These are phyloP conservation scores for Colletotrichum sp. DNA, from an alignment of 2,329 filamentous ascomycete species.

Conservation along the genomic window DNA sequence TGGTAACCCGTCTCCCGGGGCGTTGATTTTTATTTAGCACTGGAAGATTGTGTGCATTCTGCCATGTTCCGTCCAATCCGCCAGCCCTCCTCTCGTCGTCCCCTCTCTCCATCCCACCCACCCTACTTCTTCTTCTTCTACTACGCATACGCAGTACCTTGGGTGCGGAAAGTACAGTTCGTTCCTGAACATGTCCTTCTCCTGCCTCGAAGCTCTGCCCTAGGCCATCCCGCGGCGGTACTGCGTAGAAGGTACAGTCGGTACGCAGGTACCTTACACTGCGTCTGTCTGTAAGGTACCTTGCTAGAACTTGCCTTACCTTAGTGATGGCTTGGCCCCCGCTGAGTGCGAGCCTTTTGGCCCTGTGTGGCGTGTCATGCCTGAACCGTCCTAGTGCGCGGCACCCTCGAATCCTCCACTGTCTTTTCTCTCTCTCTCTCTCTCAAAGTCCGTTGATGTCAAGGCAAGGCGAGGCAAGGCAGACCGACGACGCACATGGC, in stretches of 20 bases:
- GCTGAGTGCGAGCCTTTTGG: not conserved
- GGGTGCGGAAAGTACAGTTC: not conserved
- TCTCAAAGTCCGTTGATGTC: not conserved
- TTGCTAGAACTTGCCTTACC: not conserved
- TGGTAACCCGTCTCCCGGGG: constrained; percentile 8
- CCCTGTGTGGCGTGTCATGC: not conserved
- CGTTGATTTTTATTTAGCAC: not conserved
- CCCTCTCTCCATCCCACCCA: not conserved
- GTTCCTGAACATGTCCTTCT: not conserved
- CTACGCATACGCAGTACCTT: not conserved
- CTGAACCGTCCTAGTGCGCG: not conserved
- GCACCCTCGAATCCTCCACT: not conserved
- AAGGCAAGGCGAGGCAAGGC: not conserved
- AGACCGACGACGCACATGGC: not conserved
- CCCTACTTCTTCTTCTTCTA: not conserved
- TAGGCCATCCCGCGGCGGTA: not conserved
- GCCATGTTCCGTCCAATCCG: not conserved
- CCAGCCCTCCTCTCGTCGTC: not conserved
- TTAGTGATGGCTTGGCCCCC: not conserved
- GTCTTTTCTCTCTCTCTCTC: not conserved
- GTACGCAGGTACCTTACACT: not conserved
- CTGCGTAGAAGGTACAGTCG: not conserved
- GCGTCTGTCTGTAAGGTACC: not conserved
- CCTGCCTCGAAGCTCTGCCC: not conserved
- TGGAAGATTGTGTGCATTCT: not conserved